These are phyloP conservation scores for Ascobolus immersus DNA, from an alignment of 495 filamentous ascomycete species.

Conservation along the genomic window DNA sequence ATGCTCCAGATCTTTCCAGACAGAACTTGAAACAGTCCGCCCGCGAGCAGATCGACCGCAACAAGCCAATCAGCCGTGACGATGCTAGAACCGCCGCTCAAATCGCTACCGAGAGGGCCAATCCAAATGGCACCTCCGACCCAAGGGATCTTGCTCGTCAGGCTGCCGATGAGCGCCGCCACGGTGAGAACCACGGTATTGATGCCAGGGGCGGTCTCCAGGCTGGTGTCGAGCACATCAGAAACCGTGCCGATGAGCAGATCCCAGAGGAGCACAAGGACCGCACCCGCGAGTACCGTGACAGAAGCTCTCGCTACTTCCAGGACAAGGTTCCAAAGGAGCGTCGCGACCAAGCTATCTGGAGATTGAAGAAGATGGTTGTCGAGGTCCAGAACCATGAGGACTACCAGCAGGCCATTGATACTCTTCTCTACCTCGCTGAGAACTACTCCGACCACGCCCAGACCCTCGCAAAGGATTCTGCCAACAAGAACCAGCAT, in stretches of 20 bases:
- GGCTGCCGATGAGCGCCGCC: conserved; percentile 22
- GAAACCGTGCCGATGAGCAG: conserved; percentile 25
- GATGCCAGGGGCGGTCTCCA: conserved; percentile 27
- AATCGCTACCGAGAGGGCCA: conserved; percentile 29
- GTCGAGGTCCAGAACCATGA: conserved; percentile 82
- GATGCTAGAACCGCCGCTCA: conserved; percentile 29
- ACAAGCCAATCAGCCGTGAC: conserved; percentile 24
- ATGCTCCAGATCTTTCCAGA: conserved; percentile 52
- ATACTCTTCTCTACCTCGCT: conserved; percentile 57
- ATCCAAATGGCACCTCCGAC: conserved; percentile 25
- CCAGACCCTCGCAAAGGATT: conserved; percentile 34
- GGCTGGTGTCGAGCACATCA: conserved; percentile 25
- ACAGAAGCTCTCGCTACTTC: conserved; percentile 45
- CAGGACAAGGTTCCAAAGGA: conserved; percentile 70
- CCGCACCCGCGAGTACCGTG: conserved; percentile 26
- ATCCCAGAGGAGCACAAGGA: conserved; percentile 39
- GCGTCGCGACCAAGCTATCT: conserved; percentile 78
- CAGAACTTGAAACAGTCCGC: conserved; percentile 42
- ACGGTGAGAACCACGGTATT: conserved; percentile 23
- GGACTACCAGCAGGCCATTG: conserved; percentile 73
- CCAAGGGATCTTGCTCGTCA: conserved; percentile 23
- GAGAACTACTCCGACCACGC: conserved; percentile 65
- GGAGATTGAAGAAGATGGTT: conserved; percentile 92
- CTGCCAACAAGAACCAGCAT: conserved; percentile 40
- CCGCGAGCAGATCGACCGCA: conserved; percentile 32